These are phyloP conservation scores for Erodium trifolium DNA, from an alignment of 441 rosid genomes.

Conservation along the genomic window DNA sequence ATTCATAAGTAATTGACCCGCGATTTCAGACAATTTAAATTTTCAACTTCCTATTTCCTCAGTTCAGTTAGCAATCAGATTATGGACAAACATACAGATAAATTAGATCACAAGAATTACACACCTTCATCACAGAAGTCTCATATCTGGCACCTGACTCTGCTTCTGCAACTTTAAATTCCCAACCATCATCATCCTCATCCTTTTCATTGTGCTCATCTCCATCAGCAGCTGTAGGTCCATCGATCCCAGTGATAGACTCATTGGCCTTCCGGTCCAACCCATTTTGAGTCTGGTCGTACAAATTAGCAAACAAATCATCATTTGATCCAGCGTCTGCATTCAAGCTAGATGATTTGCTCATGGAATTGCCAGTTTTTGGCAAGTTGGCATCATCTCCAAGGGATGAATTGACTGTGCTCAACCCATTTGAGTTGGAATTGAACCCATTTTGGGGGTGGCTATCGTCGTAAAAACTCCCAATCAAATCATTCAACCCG, in stretches of 20 bases:
- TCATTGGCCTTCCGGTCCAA: constrained; percentile 9
- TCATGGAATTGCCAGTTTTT: too few species aligned
- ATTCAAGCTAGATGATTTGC: not conserved
- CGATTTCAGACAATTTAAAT: not conserved
- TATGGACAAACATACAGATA: not conserved
- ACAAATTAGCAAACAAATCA: not conserved
- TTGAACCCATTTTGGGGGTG: not conserved
- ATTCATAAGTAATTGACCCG: not conserved
- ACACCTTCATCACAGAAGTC: constrained; percentile 16
- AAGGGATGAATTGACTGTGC: too few species aligned
- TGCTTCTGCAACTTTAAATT: constrained; percentile 40
- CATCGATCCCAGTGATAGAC: not conserved
- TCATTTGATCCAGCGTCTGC: not conserved
- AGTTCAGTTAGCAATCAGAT: not conserved
- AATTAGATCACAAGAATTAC: not conserved
- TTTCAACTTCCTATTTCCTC: not conserved
- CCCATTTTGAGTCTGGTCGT: not conserved
- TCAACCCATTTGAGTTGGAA: constrained; percentile 7
- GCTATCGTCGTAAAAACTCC: too few species aligned
- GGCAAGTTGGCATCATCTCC: too few species aligned
- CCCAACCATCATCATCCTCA: constrained; percentile 39
- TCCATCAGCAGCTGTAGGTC: not conserved
- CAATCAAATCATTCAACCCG: too few species aligned
- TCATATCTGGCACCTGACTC: constrained; percentile 11
- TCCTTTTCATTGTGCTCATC: not conserved